phyloP scores from a whole-genome alignment of 164 flowering plant species.

The Vitis rupestris region DNA sequence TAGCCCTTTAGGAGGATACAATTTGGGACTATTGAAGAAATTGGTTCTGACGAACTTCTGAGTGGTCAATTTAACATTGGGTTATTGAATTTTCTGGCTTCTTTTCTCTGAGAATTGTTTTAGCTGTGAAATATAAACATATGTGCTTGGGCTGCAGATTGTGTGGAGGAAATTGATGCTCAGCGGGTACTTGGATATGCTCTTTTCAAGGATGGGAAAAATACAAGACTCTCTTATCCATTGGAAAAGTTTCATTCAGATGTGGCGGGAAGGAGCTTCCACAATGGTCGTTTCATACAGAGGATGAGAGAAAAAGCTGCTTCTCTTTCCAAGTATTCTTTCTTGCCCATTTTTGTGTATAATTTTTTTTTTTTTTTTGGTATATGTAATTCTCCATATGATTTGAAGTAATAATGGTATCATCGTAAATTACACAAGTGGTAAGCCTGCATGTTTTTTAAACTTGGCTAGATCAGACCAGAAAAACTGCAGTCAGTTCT shows the following conservation, averaged over 20 bases:
- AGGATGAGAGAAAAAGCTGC: constrained; percentile 51
- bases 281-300: constrained; percentile 47
- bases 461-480: neutral
- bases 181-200: constrained; percentile 46
- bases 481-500: neutral
- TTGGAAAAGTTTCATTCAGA: constrained; percentile 40
- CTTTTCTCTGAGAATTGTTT: neutral
- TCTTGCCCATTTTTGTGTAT: neutral
- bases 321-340: constrained; percentile 37
- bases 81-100: neutral
- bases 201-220: constrained; percentile 44
- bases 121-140: neutral
- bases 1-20: neutral
- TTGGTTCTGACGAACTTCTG: neutral
- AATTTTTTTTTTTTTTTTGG: neutral
- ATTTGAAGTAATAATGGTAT: neutral
- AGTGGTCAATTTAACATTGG: neutral
- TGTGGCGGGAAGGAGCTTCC: constrained; percentile 51
- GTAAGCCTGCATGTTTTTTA: neutral
- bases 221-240: constrained; percentile 39
- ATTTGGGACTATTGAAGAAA: neutral
- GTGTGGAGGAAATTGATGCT: constrained; percentile 48
- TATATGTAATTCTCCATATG: too few species aligned
- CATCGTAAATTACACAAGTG: neutral
- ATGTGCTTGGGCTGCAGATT: constrained; percentile 29